Percentiles rank a stretch among this genome's conserved stretches.
phyloP scores from a whole-genome alignment of 768 basidiomycete genomes.

The Amanita brunnescens region DNA sequence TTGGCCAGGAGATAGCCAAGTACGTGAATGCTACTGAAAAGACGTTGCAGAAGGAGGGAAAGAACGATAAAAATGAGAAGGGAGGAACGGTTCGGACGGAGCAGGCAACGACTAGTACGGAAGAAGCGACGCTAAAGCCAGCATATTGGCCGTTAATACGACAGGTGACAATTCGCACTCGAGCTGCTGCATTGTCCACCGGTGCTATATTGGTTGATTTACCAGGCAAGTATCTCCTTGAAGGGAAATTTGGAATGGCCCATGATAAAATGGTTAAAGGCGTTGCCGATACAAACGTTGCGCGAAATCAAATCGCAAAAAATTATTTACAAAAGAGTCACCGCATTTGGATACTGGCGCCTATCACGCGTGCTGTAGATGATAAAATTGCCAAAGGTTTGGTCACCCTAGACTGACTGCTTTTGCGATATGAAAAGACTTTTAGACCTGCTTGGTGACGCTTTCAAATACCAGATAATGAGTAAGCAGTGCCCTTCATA shows the following conservation, averaged over 20 bases:
- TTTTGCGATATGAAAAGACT: background rate
- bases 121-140: conserved; percentile 16
- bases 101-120: too few species aligned
- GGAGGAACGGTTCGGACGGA: conserved; percentile 15
- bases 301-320: conserved; percentile 36
- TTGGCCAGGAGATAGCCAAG: conserved; percentile 46
- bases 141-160: conserved; percentile 58
- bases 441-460: background rate
- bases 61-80: conserved; percentile 27
- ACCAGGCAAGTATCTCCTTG: conserved; percentile 32
- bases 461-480: background rate
- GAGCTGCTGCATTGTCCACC: conserved; percentile 40
- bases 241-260: background rate
- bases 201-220: conserved; percentile 60
- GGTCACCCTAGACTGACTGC: background rate
- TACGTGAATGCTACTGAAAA: conserved; percentile 59
- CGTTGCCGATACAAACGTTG: conserved; percentile 58
- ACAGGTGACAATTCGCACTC: conserved; percentile 51
- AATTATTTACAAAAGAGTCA: conserved; percentile 41
- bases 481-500: background rate
- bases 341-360: conserved; percentile 39
- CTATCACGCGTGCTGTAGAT: conserved; percentile 38
- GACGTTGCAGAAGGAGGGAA: conserved; percentile 34
- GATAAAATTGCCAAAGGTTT: conserved; percentile 37
- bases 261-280: conserved; percentile 18